Percentiles rank a stretch among this genome's conserved stretches.
phyloP scores from a whole-genome alignment of 2,329 filamentous ascomycete species.

The Fusarium bulbicola region DNA sequence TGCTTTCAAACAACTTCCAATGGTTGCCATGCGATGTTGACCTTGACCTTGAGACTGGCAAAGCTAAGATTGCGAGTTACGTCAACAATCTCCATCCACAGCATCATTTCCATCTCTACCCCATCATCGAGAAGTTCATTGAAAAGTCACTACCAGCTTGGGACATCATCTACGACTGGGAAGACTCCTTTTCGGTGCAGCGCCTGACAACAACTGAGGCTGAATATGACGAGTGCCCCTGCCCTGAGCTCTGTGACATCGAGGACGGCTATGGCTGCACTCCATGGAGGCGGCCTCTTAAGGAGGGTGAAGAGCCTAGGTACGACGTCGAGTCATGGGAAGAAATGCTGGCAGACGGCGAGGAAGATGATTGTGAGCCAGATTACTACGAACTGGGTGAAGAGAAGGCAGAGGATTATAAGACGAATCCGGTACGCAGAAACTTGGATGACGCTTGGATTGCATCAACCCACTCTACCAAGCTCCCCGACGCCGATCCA shows the following conservation, averaged over 20 bases:
- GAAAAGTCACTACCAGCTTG: not conserved
- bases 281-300: not conserved
- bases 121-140: not conserved
- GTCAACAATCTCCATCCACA: constrained; percentile 14
- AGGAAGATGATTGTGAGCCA: not conserved
- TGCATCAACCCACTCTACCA: not conserved
- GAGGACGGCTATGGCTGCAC: not conserved
- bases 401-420: not conserved
- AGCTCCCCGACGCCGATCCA: not conserved
- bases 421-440: not conserved
- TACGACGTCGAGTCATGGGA: not conserved
- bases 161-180: not conserved
- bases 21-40: not conserved
- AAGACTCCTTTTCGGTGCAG: not conserved
- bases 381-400: not conserved
- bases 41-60: not conserved
- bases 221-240: not conserved
- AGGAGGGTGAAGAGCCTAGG: not conserved
- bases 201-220: not conserved
- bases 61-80: not conserved
- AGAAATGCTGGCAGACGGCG: not conserved
- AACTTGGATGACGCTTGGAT: not conserved
- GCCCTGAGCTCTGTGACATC: not conserved
- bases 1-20: not conserved
- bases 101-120: not conserved